Evolutionary conservation across 2,329 filamentous ascomycete species (phyloP), one percentile per base, ranked within the genome.

Genomic region (Westerdykella ornata): DNA sequence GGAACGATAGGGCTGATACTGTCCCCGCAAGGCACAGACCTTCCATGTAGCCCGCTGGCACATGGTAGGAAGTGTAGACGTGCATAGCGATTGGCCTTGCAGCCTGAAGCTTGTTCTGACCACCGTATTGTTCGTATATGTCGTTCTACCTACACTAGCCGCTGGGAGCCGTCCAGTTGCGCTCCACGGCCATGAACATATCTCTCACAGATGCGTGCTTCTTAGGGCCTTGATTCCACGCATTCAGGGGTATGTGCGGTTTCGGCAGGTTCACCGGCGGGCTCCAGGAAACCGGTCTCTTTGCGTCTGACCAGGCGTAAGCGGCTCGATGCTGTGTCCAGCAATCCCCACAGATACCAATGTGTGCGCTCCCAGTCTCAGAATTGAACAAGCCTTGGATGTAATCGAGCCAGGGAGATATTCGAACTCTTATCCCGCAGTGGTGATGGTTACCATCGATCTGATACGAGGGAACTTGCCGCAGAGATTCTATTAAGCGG

Each of bases 381-480:
- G 63, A 46, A 35, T 57, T 62, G 4, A 72, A 44, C 16, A 60
- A 60, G 18, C 65, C 62, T 43, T 78, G 73, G 20, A 88, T 66
- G 39, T 80, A 76, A 41, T 84, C 81, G 13, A 88, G 62, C 3
- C 85, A 72, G 6, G 83, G 81, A 30, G 84, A 67, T 3, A 88
- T 63, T 14, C 80, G 73, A 3, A 77, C 79, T 34, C 83, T 71
- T 29, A 86, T 70, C 1, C 85, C 85, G 56, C 85, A 89, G 60
- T 88, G 84, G 1, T 73, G 73, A 60, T 89, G 85, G 56, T 87
- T 72, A 49, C 75, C 76, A 62, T 89, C 83, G 44, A 88, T 75
- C 60, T 88, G 85, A 57, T 88, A 88, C 41, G 73, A 75, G 1
- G 84, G 81, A 37, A 76, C 80, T 62, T 87, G 80, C 29, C 78